Evolutionary conservation across 2,329 filamentous ascomycete species (phyloP).

Genomic region (Delphinella strobiligena): DNA sequence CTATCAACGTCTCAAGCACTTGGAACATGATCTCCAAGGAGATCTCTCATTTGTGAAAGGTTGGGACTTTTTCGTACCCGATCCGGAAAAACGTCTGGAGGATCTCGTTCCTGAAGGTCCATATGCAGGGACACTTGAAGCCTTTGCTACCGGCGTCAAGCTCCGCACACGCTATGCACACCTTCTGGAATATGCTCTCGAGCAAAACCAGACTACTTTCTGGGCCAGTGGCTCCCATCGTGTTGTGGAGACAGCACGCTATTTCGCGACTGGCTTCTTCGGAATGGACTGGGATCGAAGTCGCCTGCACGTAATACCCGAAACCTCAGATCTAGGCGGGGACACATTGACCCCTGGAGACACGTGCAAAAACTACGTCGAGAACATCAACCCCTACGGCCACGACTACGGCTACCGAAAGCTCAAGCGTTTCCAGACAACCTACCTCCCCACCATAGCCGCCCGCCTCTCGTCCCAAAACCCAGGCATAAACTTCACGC

Average conservation of each 20-base stretch:
- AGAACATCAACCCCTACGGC: conserved; percentile 26
- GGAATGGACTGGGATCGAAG: conserved; percentile 35
- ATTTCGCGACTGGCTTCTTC: conserved; percentile 45
- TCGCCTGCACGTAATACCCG: conserved; percentile 41
- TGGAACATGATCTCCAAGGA: conserved; percentile 32
- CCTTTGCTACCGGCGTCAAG: conserved; percentile 42
- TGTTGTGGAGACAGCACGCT: conserved; percentile 44
- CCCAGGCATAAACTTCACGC: conserved; percentile 29
- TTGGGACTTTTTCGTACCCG: conserved; percentile 42
- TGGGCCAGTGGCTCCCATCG: conserved; percentile 45
- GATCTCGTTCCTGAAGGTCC: conserved; percentile 44
- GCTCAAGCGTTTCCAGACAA: conserved; percentile 33
- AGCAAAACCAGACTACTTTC: conserved; percentile 25
- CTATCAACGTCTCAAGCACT: conserved; percentile 32
- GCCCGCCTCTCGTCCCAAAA: conserved; percentile 32
- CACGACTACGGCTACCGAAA: conserved; percentile 39
- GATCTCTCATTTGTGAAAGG: conserved; percentile 41
- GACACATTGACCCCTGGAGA: conserved; percentile 46
- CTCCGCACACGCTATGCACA: conserved; percentile 41
- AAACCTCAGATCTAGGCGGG: conserved; percentile 36
- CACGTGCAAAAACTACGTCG: conserved; percentile 29
- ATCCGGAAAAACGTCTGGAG: conserved; percentile 34
- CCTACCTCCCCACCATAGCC: conserved; percentile 36
- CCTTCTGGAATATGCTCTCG: conserved; percentile 25
- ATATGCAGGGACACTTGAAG: conserved; percentile 42